A percentile compares a stretch with the other conserved stretches of the same genome.
Evolutionary conservation across 352 stramenopile species (phyloP).

Genomic region (Pythium phragmitis): DNA sequence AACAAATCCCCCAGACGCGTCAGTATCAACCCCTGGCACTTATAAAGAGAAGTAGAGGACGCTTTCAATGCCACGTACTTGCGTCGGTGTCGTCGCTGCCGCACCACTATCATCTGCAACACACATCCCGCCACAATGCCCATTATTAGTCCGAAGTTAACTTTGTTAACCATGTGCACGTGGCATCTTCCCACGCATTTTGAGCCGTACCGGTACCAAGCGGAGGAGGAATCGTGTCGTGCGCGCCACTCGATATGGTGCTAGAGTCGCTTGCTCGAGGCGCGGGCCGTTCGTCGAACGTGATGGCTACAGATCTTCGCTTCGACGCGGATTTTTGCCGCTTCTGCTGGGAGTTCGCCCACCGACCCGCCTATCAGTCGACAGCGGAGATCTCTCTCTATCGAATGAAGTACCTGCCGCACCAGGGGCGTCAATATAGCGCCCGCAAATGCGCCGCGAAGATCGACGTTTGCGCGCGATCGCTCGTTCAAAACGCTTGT

Average conservation of each 20-base stretch:
- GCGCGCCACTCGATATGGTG: constrained; percentile 22
- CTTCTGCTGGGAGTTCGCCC: neutral
- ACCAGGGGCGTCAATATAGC: constrained; percentile 9
- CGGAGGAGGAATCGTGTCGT: constrained; percentile 18
- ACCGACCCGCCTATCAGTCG: constrained; percentile 24
- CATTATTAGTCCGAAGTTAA: constrained; percentile 11
- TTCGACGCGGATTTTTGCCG: constrained; percentile 1
- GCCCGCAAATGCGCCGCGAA: constrained; percentile 18
- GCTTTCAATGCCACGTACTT: constrained; percentile 11
- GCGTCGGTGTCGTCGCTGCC: constrained; percentile 17
- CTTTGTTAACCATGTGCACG: constrained; percentile 9
- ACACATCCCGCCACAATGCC: neutral
- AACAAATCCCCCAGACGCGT: neutral
- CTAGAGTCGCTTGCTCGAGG: neutral
- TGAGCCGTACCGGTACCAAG: constrained; percentile 19
- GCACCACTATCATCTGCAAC: constrained; percentile 23
- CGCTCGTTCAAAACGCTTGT: constrained; percentile 21
- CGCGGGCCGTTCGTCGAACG: neutral
- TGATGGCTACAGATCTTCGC: constrained; percentile 10
- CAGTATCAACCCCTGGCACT: neutral
- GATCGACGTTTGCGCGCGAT: constrained; percentile 14
- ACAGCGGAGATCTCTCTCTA: constrained; percentile 25
- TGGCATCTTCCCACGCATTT: neutral
- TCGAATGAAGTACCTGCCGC: constrained; percentile 9
- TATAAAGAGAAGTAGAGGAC: neutral